Evolutionary conservation across 1,284 basidiomycete species (phyloP).

Genomic region (Ustilago tritici): DNA sequence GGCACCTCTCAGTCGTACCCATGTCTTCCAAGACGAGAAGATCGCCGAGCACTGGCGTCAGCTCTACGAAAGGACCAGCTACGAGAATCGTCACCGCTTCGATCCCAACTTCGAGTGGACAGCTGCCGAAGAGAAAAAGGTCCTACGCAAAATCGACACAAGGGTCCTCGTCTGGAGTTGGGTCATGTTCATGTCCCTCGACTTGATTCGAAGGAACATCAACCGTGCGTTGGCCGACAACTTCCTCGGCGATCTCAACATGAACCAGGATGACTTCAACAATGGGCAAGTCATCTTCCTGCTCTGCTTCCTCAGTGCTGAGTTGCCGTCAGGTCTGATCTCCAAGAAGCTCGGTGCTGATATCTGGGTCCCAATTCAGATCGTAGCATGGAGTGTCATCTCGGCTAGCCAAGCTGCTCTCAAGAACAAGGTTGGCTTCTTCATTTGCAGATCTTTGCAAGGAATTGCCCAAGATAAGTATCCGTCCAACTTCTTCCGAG

Average conservation of each 20-base stretch:
- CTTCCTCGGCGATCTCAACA: slow-evolving; percentile 51
- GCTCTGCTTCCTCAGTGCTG: slow-evolving; percentile 50
- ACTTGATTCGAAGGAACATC: slow-evolving; percentile 55
- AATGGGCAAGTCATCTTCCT: slow-evolving; percentile 52
- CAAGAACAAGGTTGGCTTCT: slow-evolving; percentile 42
- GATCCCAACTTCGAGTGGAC: slow-evolving; percentile 46
- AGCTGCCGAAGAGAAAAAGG: slow-evolving; percentile 17
- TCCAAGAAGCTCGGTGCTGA: slow-evolving; percentile 60
- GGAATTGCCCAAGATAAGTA: slow-evolving; percentile 71
- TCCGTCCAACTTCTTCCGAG: background rate
- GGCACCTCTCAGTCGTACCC: slow-evolving; percentile 28
- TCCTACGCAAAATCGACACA: slow-evolving; percentile 29
- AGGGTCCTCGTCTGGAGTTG: slow-evolving; percentile 34
- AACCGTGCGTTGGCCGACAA: slow-evolving; percentile 48
- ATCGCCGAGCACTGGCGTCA: slow-evolving; percentile 42
- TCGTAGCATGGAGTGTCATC: slow-evolving; percentile 47
- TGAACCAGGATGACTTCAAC: slow-evolving; percentile 61
- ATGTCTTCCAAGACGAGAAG: slow-evolving; percentile 44
- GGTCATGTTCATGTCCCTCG: slow-evolving; percentile 48
- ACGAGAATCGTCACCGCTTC: slow-evolving; percentile 45
- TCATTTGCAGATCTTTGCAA: slow-evolving; percentile 30
- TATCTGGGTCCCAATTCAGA: slow-evolving; percentile 55
- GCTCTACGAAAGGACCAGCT: slow-evolving; percentile 38
- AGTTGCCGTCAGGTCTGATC: slow-evolving; percentile 57
- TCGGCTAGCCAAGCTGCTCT: slow-evolving; percentile 36